These are phyloP conservation scores for Parasitella parasitica DNA, from an alignment of 371 early-diverging fungal species.

Conservation along the genomic window DNA sequence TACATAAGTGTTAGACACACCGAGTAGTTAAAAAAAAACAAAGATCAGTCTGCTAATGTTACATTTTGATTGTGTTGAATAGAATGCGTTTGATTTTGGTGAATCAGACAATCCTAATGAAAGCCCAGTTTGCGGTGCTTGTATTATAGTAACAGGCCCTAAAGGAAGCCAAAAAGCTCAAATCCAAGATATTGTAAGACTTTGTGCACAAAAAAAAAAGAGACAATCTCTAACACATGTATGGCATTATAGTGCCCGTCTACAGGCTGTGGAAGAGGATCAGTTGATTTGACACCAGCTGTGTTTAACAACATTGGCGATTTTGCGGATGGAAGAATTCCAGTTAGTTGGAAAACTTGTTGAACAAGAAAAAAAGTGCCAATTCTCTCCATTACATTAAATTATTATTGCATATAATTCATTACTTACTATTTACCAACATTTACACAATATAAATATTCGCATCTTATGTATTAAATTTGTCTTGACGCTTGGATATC, in stretches of 20 bases:
- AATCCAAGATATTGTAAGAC: constrained; percentile 45
- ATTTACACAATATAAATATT: too few relatives aligned
- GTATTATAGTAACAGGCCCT: constrained; percentile 41
- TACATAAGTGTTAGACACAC: constrained; percentile 5
- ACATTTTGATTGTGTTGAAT: too few relatives aligned
- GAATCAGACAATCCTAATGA: constrained; percentile 38
- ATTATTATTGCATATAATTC: too few relatives aligned
- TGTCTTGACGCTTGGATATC: too few relatives aligned
- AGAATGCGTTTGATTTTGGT: constrained; percentile 48
- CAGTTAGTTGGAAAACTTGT: constrained; percentile 44
- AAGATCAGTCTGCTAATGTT: not conserved
- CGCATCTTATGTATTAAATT: too few relatives aligned
- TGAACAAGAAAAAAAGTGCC: constrained; percentile 5
- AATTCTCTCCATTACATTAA: too few relatives aligned
- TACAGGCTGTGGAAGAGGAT: constrained; percentile 39
- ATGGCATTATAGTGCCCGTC: constrained; percentile 29
- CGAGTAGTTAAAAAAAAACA: not conserved
- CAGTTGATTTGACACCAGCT: constrained; percentile 47
- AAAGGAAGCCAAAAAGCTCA: constrained; percentile 39
- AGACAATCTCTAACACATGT: not conserved
- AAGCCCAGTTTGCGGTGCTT: constrained; percentile 46
- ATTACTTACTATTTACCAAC: too few relatives aligned
- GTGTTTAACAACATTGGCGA: constrained; percentile 40
- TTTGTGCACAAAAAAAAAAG: not conserved
- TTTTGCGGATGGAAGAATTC: constrained; percentile 35